Conservation (phyloP, 2,329 filamentous ascomycete species). For the Colletotrichum sp. region DNA sequence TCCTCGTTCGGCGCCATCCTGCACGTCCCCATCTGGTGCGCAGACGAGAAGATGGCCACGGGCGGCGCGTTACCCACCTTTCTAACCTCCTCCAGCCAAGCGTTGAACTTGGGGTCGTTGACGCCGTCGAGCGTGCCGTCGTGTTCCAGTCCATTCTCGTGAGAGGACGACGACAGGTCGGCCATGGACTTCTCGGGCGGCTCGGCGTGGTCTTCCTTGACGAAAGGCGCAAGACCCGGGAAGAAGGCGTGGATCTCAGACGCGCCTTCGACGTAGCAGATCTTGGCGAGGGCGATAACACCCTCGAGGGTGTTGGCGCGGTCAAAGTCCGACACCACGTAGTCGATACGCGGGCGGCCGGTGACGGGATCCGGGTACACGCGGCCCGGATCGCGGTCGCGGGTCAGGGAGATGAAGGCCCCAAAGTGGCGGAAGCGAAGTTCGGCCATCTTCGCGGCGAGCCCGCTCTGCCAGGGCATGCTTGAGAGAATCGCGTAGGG, state of each 20-base stretch:
- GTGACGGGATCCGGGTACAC: conserved; percentile 75
- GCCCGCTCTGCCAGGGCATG: conserved; percentile 69
- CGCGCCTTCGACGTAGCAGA: conserved; percentile 80
- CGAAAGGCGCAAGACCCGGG: conserved; percentile 68
- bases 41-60: conserved; percentile 64
- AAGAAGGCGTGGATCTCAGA: conserved; percentile 76
- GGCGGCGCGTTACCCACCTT: conserved; percentile 55
- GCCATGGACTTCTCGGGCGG: conserved; percentile 18
- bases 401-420: conserved; percentile 74
- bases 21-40: conserved; percentile 83
- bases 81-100: conserved; percentile 62
- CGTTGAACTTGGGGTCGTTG: conserved; percentile 63
- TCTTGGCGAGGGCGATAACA: conserved; percentile 73
- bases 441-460: conserved; percentile 75
- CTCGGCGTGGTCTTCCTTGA: conserved; percentile 33
- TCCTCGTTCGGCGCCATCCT: conserved; percentile 66
- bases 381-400: conserved; percentile 77
- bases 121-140: conserved; percentile 34
- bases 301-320: conserved; percentile 74
- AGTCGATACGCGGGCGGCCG: conserved; percentile 70
- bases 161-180: background rate
- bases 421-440: conserved; percentile 73
- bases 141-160: background rate
- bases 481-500: conserved; percentile 68
- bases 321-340: conserved; percentile 75